phyloP scores from a whole-genome alignment of 345 rosid species.

The Pistacia vera region DNA sequence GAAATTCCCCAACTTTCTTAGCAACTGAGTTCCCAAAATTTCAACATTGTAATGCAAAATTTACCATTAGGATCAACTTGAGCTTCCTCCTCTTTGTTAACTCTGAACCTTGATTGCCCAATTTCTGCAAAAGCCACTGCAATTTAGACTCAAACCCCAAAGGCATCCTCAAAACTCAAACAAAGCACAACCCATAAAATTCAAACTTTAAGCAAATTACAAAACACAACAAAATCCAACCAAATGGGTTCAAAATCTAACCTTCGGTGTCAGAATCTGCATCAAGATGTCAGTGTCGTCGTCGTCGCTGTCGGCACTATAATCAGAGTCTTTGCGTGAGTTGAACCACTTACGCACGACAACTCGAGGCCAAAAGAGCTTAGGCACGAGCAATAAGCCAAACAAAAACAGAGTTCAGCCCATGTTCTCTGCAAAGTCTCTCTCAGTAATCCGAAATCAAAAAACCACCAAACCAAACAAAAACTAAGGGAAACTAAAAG shows the following conservation, averaged over 20 bases:
- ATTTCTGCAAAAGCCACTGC: slow-evolving; percentile 28
- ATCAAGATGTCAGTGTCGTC: slow-evolving; percentile 30
- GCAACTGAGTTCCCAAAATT: neutral
- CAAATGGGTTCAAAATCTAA: neutral
- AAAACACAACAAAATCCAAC: neutral
- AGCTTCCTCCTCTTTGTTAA: slow-evolving; percentile 31
- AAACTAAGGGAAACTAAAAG: neutral
- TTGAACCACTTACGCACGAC: slow-evolving; percentile 86
- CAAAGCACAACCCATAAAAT: neutral
- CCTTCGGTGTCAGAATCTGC: slow-evolving; percentile 56
- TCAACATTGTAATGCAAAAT: neutral
- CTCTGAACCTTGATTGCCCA: slow-evolving; percentile 29
- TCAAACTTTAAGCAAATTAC: neutral
- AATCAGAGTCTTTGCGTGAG: slow-evolving; percentile 67
- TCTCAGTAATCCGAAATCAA: slow-evolving; percentile 24
- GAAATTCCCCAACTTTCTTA: neutral
- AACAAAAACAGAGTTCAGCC: slow-evolving; percentile 79
- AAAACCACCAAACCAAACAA: slow-evolving; percentile 8
- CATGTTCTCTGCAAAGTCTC: slow-evolving; percentile 62
- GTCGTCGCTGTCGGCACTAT: slow-evolving; percentile 77
- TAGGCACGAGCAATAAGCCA: slow-evolving; percentile 79
- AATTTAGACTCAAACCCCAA: slow-evolving; percentile 7
- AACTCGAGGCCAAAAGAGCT: slow-evolving; percentile 80
- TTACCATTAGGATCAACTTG: slow-evolving; percentile 46
- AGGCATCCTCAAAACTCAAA: neutral